Percentiles rank a stretch among this genome's conserved stretches.
phyloP scores from a whole-genome alignment of 202 grass and related monocot species.

The Elaeis oleifera region DNA sequence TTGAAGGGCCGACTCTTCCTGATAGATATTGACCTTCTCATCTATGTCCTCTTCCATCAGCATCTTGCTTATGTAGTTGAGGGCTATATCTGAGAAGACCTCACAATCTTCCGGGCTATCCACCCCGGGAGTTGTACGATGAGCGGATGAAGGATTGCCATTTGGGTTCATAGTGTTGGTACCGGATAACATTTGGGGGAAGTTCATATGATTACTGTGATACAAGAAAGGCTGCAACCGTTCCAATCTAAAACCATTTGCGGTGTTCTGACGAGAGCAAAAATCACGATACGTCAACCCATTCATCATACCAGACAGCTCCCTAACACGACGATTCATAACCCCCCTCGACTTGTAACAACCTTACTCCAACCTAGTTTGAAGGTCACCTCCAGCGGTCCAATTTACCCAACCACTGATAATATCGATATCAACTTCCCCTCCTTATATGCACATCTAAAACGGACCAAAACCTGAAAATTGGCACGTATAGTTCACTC shows the following conservation, averaged over 20 bases:
- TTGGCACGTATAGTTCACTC: too few species aligned
- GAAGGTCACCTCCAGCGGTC: too few species aligned
- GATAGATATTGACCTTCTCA: constrained; percentile 1
- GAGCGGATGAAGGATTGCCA: neutral
- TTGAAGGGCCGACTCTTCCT: neutral
- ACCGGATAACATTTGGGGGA: constrained; percentile 16
- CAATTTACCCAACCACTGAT: too few species aligned
- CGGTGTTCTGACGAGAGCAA: constrained; percentile 14
- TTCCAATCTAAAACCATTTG: constrained; percentile 30
- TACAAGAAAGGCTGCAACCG: neutral
- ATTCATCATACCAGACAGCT: constrained; percentile 16
- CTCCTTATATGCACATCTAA: neutral
- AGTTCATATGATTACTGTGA: neutral
- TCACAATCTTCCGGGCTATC: constrained; percentile 77
- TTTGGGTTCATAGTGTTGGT: neutral
- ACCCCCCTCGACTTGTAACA: neutral
- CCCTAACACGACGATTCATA: constrained; percentile 11
- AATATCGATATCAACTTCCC: neutral
- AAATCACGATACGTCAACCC: constrained; percentile 22
- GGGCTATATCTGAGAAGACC: constrained; percentile 45
- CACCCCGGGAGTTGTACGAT: constrained; percentile 27
- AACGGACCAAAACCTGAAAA: too few species aligned
- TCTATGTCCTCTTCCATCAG: constrained; percentile 18
- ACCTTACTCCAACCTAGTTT: too few species aligned
- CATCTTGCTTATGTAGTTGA: constrained; percentile 9